These are phyloP conservation scores for Penicillium sp. DNA, from an alignment of 2,329 filamentous ascomycete genomes.

Conservation along the genomic window DNA sequence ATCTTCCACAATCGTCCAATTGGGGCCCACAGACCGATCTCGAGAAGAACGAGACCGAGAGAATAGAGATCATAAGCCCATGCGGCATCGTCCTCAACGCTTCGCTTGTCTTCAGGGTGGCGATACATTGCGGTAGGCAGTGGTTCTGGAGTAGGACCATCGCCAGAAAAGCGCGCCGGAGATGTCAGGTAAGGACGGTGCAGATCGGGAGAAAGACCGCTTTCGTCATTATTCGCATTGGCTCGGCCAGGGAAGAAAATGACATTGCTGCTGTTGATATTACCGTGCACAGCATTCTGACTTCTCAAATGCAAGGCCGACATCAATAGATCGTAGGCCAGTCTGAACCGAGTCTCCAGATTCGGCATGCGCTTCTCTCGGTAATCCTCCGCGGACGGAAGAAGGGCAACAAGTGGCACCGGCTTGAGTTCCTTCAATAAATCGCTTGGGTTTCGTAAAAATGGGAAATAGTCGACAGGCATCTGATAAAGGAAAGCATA, in stretches of 20 bases:
- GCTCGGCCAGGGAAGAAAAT: constrained; percentile 52
- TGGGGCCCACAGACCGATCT: constrained; percentile 63
- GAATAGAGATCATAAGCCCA: constrained; percentile 59
- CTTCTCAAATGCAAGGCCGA: constrained; percentile 57
- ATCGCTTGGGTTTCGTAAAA: constrained; percentile 41
- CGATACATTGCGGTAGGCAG: constrained; percentile 58
- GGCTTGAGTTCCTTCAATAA: constrained; percentile 39
- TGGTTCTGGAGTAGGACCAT: constrained; percentile 47
- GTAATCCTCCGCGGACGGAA: constrained; percentile 43
- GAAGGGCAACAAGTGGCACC: constrained; percentile 43
- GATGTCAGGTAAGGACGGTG: constrained; percentile 58
- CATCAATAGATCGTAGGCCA: constrained; percentile 59
- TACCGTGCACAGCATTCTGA: constrained; percentile 57
- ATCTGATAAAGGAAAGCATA: constrained; percentile 62
- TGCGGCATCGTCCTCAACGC: constrained; percentile 37
- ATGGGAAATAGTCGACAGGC: constrained; percentile 49
- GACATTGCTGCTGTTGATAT: constrained; percentile 64
- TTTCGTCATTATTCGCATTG: constrained; percentile 35
- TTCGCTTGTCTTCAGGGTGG: constrained; percentile 52
- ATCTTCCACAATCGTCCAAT: constrained; percentile 62
- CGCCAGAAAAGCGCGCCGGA: constrained; percentile 57
- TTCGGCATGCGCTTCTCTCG: constrained; percentile 47
- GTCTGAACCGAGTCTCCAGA: constrained; percentile 60
- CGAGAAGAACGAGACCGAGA: constrained; percentile 59
- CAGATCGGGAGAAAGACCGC: constrained; percentile 44